These are phyloP conservation scores for Cryptosporidium andersoni DNA, from an alignment of 169 alveolate species.

Conservation along the genomic window DNA sequence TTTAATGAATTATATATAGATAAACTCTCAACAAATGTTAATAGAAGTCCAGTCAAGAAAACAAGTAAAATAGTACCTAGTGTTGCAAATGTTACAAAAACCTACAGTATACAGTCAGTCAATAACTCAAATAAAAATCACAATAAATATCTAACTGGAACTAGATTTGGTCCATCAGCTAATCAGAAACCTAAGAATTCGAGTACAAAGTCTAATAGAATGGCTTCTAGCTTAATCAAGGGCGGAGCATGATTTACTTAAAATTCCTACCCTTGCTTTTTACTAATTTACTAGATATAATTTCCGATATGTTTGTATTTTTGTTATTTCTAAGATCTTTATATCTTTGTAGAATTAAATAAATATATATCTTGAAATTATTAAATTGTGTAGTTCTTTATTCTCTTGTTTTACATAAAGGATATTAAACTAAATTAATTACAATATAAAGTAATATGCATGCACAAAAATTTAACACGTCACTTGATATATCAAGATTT, in stretches of 20 bases:
- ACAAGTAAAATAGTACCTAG: constrained; percentile 19
- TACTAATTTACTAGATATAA: too few species aligned
- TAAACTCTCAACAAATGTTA: neutral
- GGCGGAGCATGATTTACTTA: too few species aligned
- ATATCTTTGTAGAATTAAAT: neutral
- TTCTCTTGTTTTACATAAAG: too few species aligned
- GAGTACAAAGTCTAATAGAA: neutral
- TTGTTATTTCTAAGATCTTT: neutral
- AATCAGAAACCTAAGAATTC: constrained; percentile 3
- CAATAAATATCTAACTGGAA: constrained; percentile 45
- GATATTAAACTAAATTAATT: too few species aligned
- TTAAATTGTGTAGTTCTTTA: too few species aligned
- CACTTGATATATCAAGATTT: too few species aligned
- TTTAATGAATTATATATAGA: constrained; percentile 1
- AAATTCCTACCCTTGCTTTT: too few species aligned
- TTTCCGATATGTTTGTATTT: neutral
- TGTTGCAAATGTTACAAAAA: constrained; percentile 3
- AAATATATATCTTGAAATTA: too few species aligned
- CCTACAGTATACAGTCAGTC: constrained; percentile 29
- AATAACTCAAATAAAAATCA: neutral
- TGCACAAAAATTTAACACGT: too few species aligned
- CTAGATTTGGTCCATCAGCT: constrained; percentile 67
- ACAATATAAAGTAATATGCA: too few species aligned
- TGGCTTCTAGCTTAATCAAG: neutral
- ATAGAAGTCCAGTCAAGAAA: neutral